Percentiles rank a stretch among this genome's conserved stretches.
Evolutionary conservation across 768 basidiomycete genomes (phyloP).

Genomic region (Serendipita indica): DNA sequence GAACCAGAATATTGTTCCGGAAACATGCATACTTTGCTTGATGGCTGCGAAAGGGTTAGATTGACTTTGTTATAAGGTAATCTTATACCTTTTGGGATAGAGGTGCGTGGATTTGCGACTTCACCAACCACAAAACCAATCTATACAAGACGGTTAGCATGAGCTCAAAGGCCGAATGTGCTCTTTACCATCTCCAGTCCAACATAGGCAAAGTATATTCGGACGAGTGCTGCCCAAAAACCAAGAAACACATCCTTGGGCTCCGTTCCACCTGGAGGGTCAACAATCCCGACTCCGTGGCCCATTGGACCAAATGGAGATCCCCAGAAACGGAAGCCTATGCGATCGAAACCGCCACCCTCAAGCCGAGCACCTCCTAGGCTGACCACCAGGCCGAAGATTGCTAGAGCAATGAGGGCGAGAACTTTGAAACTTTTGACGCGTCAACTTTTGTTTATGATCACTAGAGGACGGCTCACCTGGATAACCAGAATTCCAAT

Average conservation of each 20-base stretch:
- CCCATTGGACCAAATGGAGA: neutral
- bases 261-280: neutral
- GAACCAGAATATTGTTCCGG: neutral
- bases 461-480: too few species aligned
- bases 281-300: neutral
- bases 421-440: neutral
- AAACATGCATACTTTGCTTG: conserved; percentile 7
- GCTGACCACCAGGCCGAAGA: conserved; percentile 8
- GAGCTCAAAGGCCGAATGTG: too few species aligned
- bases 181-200: neutral
- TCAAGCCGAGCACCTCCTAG: neutral
- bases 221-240: neutral
- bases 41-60: neutral
- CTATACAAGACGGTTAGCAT: neutral
- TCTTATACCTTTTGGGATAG: neutral
- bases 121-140: conserved; percentile 3
- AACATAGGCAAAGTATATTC: neutral
- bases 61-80: neutral
- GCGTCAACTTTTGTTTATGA: too few species aligned
- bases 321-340: neutral
- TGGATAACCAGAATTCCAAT: neutral
- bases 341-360: neutral
- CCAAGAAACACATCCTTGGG: neutral
- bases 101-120: neutral
- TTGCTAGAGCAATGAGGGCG: neutral